Evolutionary conservation across 257 asterid species (phyloP).

Genomic region (Solanum neorickii): DNA sequence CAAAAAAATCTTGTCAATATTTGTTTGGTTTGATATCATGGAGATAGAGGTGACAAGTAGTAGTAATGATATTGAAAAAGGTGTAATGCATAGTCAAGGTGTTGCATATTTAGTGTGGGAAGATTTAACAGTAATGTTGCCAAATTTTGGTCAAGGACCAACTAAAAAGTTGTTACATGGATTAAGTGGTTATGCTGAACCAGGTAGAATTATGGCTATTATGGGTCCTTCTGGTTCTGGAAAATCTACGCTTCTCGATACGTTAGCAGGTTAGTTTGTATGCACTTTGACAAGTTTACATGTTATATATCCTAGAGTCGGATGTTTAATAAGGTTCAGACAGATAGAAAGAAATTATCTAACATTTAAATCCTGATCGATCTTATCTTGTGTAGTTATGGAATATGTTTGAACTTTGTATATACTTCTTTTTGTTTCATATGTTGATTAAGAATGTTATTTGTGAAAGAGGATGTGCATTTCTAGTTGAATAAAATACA

Average conservation of each 20-base stretch:
- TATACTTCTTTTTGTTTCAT: background rate
- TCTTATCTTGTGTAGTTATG: background rate
- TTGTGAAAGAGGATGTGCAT: background rate
- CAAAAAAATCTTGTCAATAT: background rate
- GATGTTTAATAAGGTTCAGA: background rate
- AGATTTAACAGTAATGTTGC: conserved; percentile 65
- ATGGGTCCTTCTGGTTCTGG: conserved; percentile 99
- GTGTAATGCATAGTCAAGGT: conserved; percentile 21
- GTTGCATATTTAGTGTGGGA: conserved; percentile 78
- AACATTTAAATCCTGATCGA: background rate
- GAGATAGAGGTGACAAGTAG: conserved; percentile 40
- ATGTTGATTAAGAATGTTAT: background rate
- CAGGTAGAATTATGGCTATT: conserved; percentile 91
- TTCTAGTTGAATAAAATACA: background rate
- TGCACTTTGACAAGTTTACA: background rate
- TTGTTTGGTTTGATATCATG: background rate
- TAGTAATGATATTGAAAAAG: conserved; percentile 18
- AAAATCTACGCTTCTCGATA: conserved; percentile 92
- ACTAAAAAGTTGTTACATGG: conserved; percentile 65
- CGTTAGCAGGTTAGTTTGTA: conserved; percentile 38
- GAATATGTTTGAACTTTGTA: background rate
- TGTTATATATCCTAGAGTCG: background rate
- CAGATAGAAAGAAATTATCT: background rate
- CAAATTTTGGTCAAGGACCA: conserved; percentile 69
- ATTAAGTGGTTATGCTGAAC: conserved; percentile 70